Conservation (phyloP, 768 basidiomycete genomes). For the Russula sp. region DNA sequence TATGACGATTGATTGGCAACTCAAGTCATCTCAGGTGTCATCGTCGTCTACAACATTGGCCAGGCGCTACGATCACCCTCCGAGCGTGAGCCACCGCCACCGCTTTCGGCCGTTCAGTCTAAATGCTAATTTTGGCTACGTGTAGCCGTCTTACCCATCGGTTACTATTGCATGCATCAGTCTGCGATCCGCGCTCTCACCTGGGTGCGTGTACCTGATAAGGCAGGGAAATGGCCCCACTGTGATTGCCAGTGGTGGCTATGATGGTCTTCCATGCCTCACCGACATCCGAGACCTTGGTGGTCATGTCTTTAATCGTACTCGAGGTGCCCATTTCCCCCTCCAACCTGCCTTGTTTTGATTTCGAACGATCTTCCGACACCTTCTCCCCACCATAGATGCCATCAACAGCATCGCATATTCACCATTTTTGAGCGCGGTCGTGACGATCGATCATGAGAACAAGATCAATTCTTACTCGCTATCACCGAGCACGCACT, state of each 20-base stretch:
- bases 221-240: constrained; percentile 52
- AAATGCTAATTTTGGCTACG: not conserved
- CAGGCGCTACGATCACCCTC: too few relatives aligned
- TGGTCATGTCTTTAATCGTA: too few relatives aligned
- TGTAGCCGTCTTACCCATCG: constrained; percentile 39
- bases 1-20: not conserved
- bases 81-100: constrained; percentile 1
- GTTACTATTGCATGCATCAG: constrained; percentile 69
- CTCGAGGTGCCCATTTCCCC: too few relatives aligned
- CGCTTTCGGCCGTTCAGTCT: not conserved
- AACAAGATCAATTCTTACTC: constrained; percentile 72
- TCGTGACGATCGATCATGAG: constrained; percentile 77
- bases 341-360: not conserved
- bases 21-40: constrained; percentile 34
- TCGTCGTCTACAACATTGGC: constrained; percentile 56
- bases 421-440: too few relatives aligned
- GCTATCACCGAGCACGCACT: constrained; percentile 58
- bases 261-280: too few relatives aligned
- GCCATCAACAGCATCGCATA: too few relatives aligned
- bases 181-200: constrained; percentile 68
- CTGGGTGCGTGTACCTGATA: constrained; percentile 68
- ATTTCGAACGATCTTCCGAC: constrained; percentile 1
- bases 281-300: too few relatives aligned
- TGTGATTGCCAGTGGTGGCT: too few relatives aligned
- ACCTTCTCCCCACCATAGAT: constrained; percentile 23